These are phyloP conservation scores for Betula pendula DNA, from an alignment of 306 rosid species.

Conservation along the genomic window DNA sequence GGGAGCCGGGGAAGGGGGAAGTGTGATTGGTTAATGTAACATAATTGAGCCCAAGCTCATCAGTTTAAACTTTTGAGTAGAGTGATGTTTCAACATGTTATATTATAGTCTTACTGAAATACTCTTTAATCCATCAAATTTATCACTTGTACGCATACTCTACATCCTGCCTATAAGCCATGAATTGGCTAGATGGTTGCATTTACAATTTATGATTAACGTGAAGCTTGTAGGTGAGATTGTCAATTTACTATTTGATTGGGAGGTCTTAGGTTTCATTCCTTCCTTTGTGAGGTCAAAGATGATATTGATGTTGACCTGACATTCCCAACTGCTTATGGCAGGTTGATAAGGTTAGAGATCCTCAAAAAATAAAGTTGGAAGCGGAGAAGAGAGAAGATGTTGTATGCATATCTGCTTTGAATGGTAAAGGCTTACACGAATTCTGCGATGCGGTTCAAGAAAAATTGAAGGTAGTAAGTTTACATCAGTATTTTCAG, in stretches of 20 bases:
- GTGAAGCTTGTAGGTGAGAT: neutral
- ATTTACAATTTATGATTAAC: neutral
- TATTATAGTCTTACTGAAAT: too few relatives aligned
- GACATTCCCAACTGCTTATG: constrained; percentile 26
- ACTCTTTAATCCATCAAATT: neutral
- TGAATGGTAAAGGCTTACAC: constrained; percentile 66
- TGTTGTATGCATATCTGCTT: constrained; percentile 83
- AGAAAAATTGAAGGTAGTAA: constrained; percentile 74
- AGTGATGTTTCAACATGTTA: too few relatives aligned
- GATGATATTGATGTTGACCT: constrained; percentile 11
- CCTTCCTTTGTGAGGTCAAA: constrained; percentile 7
- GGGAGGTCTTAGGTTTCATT: neutral
- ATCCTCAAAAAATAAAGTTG: constrained; percentile 57
- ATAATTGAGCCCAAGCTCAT: too few relatives aligned
- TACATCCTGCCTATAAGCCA: neutral
- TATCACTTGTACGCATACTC: neutral
- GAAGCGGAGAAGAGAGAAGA: constrained; percentile 80
- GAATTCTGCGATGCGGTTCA: constrained; percentile 81
- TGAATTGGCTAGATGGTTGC: neutral
- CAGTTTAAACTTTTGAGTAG: too few relatives aligned
- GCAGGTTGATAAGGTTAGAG: constrained; percentile 76
- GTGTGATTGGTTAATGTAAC: too few relatives aligned
- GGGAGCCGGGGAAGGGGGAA: too few relatives aligned
- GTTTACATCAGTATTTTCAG: constrained; percentile 11
- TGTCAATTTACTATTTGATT: neutral